Conservation (phyloP, 2,329 filamentous ascomycete genomes). For the Moelleriella libera region DNA sequence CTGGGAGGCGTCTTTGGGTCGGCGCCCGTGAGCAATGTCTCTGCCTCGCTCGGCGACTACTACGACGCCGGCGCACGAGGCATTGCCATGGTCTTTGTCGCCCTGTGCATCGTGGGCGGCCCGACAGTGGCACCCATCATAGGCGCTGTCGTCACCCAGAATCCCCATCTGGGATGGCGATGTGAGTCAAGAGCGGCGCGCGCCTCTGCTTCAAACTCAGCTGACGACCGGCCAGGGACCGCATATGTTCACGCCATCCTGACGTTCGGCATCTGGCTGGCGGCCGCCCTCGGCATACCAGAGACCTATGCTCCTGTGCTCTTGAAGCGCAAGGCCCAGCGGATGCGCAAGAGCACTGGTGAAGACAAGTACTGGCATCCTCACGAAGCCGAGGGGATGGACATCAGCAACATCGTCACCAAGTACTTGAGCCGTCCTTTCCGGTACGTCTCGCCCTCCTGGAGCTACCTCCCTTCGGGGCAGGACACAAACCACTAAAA, state of each 20-base stretch:
- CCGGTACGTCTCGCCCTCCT: constrained; percentile 6
- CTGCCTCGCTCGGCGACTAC: constrained; percentile 47
- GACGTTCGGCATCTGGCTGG: constrained; percentile 31
- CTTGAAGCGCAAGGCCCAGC: constrained; percentile 38
- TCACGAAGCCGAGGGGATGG: constrained; percentile 30
- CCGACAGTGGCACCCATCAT: constrained; percentile 32
- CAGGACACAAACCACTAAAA: not conserved
- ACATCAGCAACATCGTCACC: constrained; percentile 30
- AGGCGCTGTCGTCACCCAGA: constrained; percentile 18
- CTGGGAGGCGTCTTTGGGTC: constrained; percentile 48
- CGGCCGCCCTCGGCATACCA: constrained; percentile 40
- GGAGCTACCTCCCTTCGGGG: not conserved
- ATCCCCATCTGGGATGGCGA: constrained; percentile 27
- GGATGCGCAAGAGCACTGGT: constrained; percentile 38
- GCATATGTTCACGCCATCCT: constrained; percentile 41
- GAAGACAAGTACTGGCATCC: constrained; percentile 28
- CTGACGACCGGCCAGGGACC: constrained; percentile 18
- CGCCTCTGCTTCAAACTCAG: too few species aligned
- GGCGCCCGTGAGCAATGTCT: constrained; percentile 45
- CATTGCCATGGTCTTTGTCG: constrained; percentile 46
- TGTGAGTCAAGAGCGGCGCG: not conserved
- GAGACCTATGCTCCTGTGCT: constrained; percentile 43
- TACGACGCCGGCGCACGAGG: constrained; percentile 37
- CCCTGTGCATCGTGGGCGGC: constrained; percentile 42
- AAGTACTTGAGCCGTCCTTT: constrained; percentile 20